Conservation (phyloP, 2,329 filamentous ascomycete genomes). For the Phialophora macrospora region DNA sequence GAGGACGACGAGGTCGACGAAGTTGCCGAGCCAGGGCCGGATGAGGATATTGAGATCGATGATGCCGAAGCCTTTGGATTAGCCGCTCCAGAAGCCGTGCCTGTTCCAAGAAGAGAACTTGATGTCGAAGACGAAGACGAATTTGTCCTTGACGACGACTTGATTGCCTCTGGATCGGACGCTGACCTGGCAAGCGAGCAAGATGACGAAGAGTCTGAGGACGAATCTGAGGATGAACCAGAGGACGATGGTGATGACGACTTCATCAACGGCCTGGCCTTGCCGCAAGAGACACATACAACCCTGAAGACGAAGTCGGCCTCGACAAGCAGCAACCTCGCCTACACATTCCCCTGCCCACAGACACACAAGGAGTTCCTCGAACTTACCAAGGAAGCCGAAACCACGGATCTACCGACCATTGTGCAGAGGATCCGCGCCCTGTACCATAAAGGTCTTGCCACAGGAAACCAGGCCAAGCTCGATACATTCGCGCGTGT, state of each 20-base stretch:
- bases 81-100: slow-evolving; percentile 53
- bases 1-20: slow-evolving; percentile 56
- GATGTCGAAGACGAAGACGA: slow-evolving; percentile 93
- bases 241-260: slow-evolving; percentile 68
- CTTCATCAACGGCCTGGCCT: slow-evolving; percentile 70
- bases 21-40: slow-evolving; percentile 54
- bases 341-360: slow-evolving; percentile 87
- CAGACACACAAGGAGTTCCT: slow-evolving; percentile 76
- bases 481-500: slow-evolving; percentile 62
- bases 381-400: slow-evolving; percentile 64
- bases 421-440: slow-evolving; percentile 89
- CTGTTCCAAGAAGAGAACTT: slow-evolving; percentile 52
- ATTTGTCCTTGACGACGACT: slow-evolving; percentile 85
- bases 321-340: slow-evolving; percentile 61
- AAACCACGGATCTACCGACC: slow-evolving; percentile 70
- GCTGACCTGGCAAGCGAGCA: slow-evolving; percentile 50
- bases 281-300: slow-evolving; percentile 42
- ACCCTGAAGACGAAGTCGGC: slow-evolving; percentile 59
- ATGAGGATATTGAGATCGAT: slow-evolving; percentile 55
- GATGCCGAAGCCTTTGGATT: slow-evolving; percentile 68
- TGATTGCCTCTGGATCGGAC: slow-evolving; percentile 79
- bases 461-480: slow-evolving; percentile 81
- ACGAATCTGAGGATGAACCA: slow-evolving; percentile 65
- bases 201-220: slow-evolving; percentile 50
- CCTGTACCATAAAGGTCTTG: slow-evolving; percentile 87